These are phyloP conservation scores for Dryas octopetala DNA, from an alignment of 306 rosid species.

Conservation along the genomic window DNA sequence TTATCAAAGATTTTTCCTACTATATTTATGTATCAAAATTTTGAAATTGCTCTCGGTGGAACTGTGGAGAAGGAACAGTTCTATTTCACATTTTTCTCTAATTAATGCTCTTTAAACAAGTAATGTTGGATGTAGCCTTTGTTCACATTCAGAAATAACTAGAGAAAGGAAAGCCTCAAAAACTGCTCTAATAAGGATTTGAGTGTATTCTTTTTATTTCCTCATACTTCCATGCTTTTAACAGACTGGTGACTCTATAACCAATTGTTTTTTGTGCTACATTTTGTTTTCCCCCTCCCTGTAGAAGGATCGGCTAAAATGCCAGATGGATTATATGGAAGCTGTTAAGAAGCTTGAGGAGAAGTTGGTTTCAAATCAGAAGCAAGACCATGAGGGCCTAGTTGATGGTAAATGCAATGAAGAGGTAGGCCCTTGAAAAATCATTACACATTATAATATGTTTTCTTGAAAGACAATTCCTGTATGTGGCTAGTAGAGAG, in stretches of 20 bases:
- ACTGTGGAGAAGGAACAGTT: not conserved
- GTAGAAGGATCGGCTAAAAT: conserved; percentile 86
- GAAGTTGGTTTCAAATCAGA: conserved; percentile 80
- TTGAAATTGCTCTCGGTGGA: not conserved
- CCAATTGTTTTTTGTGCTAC: not conserved
- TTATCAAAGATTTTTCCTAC: not conserved
- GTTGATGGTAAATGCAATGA: conserved; percentile 34
- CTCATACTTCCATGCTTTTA: not conserved
- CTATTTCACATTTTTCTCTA: not conserved
- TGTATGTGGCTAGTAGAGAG: too few species aligned
- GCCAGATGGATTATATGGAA: conserved; percentile 98
- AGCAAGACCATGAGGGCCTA: conserved; percentile 44
- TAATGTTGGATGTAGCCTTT: not conserved
- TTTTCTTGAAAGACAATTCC: conserved; percentile 15
- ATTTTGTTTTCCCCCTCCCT: conserved; percentile 24
- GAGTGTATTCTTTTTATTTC: not conserved
- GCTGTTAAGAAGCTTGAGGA: conserved; percentile 91
- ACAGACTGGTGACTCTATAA: not conserved
- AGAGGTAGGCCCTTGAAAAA: conserved; percentile 56
- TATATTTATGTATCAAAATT: conserved; percentile 14
- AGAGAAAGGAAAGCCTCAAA: not conserved
- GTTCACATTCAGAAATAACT: not conserved
- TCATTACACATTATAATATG: conserved; percentile 8
- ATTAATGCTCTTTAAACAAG: not conserved
- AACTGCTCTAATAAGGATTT: not conserved